phyloP scores from a whole-genome alignment of 23 red algal genomes.

The Gracilariopsis chorda region DNA sequence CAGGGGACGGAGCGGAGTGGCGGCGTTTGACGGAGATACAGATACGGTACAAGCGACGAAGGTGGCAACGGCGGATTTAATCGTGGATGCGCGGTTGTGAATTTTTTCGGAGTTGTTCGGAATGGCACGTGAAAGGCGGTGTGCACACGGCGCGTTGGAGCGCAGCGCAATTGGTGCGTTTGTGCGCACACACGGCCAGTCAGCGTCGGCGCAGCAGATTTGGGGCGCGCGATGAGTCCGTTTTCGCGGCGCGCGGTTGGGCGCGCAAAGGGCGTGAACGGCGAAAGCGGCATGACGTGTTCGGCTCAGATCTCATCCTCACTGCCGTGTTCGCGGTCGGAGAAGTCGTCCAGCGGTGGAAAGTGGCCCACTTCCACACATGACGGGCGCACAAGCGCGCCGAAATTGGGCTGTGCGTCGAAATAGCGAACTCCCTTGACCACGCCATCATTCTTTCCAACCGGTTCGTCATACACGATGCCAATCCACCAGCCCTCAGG shows the following conservation, averaged over 20 bases:
- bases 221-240: background rate
- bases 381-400: slow-evolving; percentile 42
- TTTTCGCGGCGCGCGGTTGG: no score
- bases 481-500: slow-evolving; percentile 78
- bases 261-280: no score
- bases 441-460: slow-evolving; percentile 77
- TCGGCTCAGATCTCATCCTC: slow-evolving; percentile 5
- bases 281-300: no score
- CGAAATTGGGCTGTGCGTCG: slow-evolving; percentile 18
- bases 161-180: slow-evolving; percentile 6
- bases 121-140: background rate
- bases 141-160: background rate
- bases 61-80: no score
- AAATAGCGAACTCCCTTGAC: slow-evolving; percentile 61
- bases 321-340: background rate
- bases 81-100: no score
- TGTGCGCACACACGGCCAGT: background rate
- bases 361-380: slow-evolving; percentile 47
- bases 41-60: no score
- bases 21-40: no score
- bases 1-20: no score
- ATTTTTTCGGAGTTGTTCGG: no score
- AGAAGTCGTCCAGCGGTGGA: slow-evolving; percentile 33
- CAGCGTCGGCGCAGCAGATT: background rate
- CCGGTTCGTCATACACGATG: slow-evolving; percentile 76